These are phyloP conservation scores for Pinus taeda DNA, from an alignment of 75 land plant species.

Conservation along the genomic window DNA sequence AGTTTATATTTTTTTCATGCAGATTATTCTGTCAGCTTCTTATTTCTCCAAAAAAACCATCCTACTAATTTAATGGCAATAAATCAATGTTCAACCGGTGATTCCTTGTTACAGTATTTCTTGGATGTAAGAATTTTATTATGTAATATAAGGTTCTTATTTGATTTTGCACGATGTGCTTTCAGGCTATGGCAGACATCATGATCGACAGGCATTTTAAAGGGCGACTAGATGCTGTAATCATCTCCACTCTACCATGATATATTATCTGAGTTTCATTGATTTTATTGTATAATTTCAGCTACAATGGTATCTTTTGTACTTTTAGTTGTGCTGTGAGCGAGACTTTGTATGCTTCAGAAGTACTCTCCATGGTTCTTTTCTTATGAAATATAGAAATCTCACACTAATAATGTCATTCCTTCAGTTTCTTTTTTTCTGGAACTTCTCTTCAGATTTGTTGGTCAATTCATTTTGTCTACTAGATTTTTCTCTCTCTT, in stretches of 20 bases:
- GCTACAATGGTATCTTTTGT: not conserved
- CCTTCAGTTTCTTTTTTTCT: too few relatives aligned
- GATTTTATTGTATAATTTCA: not conserved
- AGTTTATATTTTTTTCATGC: not conserved
- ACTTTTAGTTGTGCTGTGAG: not conserved
- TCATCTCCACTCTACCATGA: not conserved
- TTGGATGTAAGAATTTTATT: not conserved
- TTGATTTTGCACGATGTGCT: conserved; percentile 10
- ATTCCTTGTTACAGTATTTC: not conserved
- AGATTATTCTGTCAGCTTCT: not conserved
- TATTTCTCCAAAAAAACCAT: not conserved
- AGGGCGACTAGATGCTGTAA: conserved; percentile 71
- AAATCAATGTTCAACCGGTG: not conserved
- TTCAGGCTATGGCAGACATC: conserved; percentile 82
- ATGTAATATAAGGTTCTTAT: not conserved
- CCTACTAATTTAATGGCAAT: not conserved
- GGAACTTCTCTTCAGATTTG: too few relatives aligned
- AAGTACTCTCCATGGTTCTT: not conserved
- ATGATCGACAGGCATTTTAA: conserved; percentile 63
- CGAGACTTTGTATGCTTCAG: not conserved
- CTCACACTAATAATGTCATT: too few relatives aligned
- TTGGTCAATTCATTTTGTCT: too few relatives aligned
- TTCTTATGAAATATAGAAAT: too few relatives aligned
- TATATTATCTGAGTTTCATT: not conserved
- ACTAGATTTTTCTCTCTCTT: too few relatives aligned